A percentile compares a stretch with the other conserved stretches of the same genome.
Conservation (phyloP, 2,329 filamentous ascomycete genomes). For the Aschersonia sp. region DNA sequence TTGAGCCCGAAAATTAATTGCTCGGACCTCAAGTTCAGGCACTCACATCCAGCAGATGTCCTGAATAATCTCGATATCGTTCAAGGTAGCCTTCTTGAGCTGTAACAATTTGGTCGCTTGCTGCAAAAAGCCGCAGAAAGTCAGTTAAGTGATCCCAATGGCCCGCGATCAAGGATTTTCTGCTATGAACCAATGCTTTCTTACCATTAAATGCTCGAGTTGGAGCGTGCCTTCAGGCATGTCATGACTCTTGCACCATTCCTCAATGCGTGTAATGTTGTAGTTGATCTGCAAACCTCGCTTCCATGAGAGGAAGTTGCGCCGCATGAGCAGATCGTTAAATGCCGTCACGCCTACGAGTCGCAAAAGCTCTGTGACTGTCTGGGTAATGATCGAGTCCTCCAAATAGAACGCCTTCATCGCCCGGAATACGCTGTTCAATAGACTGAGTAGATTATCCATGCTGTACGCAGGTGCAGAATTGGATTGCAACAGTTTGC, state of each 20-base stretch:
- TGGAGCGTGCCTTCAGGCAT: conserved; percentile 98
- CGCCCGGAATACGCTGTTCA: conserved; percentile 95
- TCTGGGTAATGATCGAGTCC: conserved; percentile 90
- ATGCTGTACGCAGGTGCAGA: conserved; percentile 95
- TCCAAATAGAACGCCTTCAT: conserved; percentile 99
- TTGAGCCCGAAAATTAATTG: neutral
- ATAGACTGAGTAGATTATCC: conserved; percentile 89
- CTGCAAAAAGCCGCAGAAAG: neutral
- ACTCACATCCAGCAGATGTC: conserved; percentile 99
- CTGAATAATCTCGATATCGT: conserved; percentile 99
- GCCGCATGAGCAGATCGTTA: conserved; percentile 92
- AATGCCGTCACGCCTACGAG: conserved; percentile 96
- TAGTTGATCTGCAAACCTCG: conserved; percentile 98
- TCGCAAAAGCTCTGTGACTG: conserved; percentile 80
- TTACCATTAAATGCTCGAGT: conserved; percentile 92
- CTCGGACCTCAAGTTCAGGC: neutral
- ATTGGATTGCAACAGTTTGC: conserved; percentile 85
- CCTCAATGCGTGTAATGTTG: conserved; percentile 97
- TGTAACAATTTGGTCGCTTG: conserved; percentile 98
- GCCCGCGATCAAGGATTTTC: neutral
- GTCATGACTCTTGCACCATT: conserved; percentile 99
- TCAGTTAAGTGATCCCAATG: conserved; percentile 26
- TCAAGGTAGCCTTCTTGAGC: conserved; percentile 95
- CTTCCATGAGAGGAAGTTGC: conserved; percentile 99
- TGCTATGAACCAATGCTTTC: neutral